Evolutionary conservation across 805 yeast species (phyloP).

Genomic region (Yamadazyma laniorum): DNA sequence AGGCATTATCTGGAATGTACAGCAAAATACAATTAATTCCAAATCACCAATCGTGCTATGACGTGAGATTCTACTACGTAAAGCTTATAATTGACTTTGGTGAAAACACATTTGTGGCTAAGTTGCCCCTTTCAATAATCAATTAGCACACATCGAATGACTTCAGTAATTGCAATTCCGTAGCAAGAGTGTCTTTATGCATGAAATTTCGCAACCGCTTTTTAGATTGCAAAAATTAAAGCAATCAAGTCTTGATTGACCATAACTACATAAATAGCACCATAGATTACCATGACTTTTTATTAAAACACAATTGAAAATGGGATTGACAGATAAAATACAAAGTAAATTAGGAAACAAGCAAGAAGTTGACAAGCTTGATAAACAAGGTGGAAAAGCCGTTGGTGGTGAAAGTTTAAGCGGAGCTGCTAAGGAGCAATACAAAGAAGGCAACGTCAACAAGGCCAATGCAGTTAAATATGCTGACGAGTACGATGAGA

Average conservation of each 20-base stretch:
- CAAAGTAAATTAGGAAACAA: constrained; percentile 23
- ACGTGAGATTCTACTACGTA: constrained; percentile 29
- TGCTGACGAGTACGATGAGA: constrained; percentile 21
- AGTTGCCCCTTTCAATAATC: constrained; percentile 27
- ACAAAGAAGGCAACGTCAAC: constrained; percentile 28
- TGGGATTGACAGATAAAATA: constrained; percentile 41
- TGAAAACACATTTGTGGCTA: constrained; percentile 22
- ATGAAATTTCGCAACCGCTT: constrained; percentile 12
- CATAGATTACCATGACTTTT: background rate
- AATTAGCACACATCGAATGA: background rate
- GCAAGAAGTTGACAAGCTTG: constrained; percentile 25
- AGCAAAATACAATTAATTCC: constrained; percentile 26
- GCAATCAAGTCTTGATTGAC: constrained; percentile 2
- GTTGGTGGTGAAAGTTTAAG: constrained; percentile 24
- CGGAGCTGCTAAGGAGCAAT: constrained; percentile 27
- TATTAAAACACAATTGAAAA: constrained; percentile 12
- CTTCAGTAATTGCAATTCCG: constrained; percentile 6
- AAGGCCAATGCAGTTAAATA: constrained; percentile 29
- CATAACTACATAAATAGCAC: background rate
- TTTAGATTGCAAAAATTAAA: background rate
- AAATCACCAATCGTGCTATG: constrained; percentile 34
- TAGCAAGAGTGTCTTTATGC: constrained; percentile 13
- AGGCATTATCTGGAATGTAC: constrained; percentile 17
- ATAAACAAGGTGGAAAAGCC: constrained; percentile 30
- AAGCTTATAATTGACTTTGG: constrained; percentile 19